These are phyloP conservation scores for Ensete glaucum DNA, from an alignment of 176 grass and related monocot species.

Conservation along the genomic window DNA sequence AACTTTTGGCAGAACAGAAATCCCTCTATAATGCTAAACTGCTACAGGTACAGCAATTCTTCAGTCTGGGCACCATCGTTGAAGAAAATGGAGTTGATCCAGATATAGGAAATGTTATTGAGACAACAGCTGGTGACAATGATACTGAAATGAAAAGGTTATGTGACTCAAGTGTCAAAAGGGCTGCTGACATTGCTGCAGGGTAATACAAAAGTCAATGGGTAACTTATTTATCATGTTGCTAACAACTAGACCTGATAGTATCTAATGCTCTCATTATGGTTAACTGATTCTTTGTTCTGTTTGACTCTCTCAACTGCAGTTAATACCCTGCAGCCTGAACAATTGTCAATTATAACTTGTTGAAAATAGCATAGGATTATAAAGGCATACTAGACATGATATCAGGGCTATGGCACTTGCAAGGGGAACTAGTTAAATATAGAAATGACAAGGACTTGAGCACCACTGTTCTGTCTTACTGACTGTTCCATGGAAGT, in stretches of 20 bases:
- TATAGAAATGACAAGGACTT: background rate
- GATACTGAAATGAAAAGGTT: conserved; percentile 85
- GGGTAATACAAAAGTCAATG: conserved; percentile 39
- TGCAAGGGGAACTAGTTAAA: background rate
- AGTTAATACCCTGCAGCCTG: background rate
- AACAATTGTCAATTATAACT: background rate
- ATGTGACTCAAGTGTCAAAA: conserved; percentile 73
- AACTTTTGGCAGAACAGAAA: conserved; percentile 78
- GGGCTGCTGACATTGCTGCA: conserved; percentile 94
- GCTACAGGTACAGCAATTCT: conserved; percentile 69
- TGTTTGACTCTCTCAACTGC: background rate
- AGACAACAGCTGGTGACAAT: conserved; percentile 46
- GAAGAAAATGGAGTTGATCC: conserved; percentile 69
- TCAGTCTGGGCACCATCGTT: conserved; percentile 50
- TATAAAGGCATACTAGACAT: background rate
- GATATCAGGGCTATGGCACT: background rate
- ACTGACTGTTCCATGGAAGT: no score
- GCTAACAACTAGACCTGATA: background rate
- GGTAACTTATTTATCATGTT: background rate
- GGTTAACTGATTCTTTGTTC: background rate
- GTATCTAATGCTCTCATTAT: background rate
- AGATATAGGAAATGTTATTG: conserved; percentile 78
- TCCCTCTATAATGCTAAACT: conserved; percentile 64
- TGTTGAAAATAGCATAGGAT: background rate
- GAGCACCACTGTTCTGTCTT: no score